Evolutionary conservation across 1,139 yeast genomes (phyloP).

Genomic region (Diutina ranongensis): DNA sequence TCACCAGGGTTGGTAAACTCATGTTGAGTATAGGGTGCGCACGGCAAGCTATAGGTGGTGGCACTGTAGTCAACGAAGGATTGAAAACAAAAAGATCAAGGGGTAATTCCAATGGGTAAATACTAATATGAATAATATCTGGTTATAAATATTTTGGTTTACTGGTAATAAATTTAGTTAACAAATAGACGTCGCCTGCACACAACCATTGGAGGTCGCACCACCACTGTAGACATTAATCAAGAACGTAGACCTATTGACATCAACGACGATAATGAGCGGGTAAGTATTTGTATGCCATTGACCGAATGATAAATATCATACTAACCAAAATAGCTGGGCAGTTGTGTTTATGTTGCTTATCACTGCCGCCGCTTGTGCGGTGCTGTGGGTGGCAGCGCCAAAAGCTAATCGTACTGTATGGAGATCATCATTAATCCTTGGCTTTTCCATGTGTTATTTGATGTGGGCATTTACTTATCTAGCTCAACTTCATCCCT

Average conservation of each 20-base stretch:
- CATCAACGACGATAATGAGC: background rate
- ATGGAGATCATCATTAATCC: constrained; percentile 81
- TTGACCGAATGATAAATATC: background rate
- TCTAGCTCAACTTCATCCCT: constrained; percentile 68
- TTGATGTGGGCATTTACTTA: constrained; percentile 94
- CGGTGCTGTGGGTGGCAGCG: constrained; percentile 53
- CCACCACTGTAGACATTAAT: background rate
- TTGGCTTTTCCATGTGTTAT: constrained; percentile 79
- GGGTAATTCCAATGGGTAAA: too few relatives aligned
- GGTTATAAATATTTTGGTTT: too few relatives aligned
- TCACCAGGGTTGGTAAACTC: constrained; percentile 19
- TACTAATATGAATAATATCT: too few relatives aligned
- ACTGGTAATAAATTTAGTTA: too few relatives aligned
- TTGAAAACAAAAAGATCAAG: too few relatives aligned
- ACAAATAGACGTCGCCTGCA: too few relatives aligned
- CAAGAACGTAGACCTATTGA: too few relatives aligned
- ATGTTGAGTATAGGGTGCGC: background rate
- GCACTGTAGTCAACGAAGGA: too few relatives aligned
- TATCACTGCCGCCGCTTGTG: constrained; percentile 47
- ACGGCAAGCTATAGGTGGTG: too few relatives aligned
- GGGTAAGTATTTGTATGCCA: constrained; percentile 1
- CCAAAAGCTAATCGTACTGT: constrained; percentile 57
- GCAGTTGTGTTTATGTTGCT: constrained; percentile 59
- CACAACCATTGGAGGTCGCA: background rate
- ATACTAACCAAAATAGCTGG: constrained; percentile 35